Evolutionary conservation across 2,329 filamentous ascomycete genomes (phyloP).

Genomic region (Allantophomopsis lycopodina): DNA sequence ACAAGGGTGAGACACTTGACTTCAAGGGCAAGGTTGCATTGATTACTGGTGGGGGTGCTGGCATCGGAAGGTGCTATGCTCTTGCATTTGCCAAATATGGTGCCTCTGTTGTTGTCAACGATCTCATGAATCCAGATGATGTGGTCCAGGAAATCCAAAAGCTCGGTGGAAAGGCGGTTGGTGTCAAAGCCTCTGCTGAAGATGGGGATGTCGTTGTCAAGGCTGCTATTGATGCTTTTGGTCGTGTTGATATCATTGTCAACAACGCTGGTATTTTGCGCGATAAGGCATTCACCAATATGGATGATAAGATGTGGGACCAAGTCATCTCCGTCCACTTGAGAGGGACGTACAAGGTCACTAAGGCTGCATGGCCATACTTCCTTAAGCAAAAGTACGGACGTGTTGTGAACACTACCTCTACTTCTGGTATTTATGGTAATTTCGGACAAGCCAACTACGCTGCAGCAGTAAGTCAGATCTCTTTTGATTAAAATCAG

Average conservation of each 20-base stretch:
- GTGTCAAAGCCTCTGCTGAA: slow-evolving; percentile 86
- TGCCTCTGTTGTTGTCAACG: slow-evolving; percentile 84
- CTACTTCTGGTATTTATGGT: slow-evolving; percentile 93
- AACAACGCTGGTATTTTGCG: slow-evolving; percentile 98
- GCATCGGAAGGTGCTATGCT: slow-evolving; percentile 83
- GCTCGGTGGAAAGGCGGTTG: slow-evolving; percentile 75
- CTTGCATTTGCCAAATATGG: slow-evolving; percentile 77
- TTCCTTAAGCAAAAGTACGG: slow-evolving; percentile 99
- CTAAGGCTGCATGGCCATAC: slow-evolving; percentile 95
- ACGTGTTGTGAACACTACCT: slow-evolving; percentile 91
- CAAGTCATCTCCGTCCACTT: slow-evolving; percentile 86
- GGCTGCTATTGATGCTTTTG: slow-evolving; percentile 83
- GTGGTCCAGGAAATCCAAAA: slow-evolving; percentile 90
- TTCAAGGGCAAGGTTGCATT: slow-evolving; percentile 79
- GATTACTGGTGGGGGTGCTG: slow-evolving; percentile 77
- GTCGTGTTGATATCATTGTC: slow-evolving; percentile 85
- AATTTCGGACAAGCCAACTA: slow-evolving; percentile 99
- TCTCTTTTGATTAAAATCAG: slow-evolving; percentile 16
- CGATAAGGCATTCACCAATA: slow-evolving; percentile 96
- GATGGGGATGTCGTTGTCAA: slow-evolving; percentile 88
- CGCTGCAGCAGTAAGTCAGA: slow-evolving; percentile 59
- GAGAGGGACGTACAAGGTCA: slow-evolving; percentile 88
- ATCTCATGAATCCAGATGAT: slow-evolving; percentile 80
- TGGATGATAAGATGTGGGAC: slow-evolving; percentile 91
- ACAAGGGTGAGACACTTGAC: slow-evolving; percentile 58